phyloP scores from a whole-genome alignment of 352 stramenopile genomes.

The Pythium plurisporium region DNA sequence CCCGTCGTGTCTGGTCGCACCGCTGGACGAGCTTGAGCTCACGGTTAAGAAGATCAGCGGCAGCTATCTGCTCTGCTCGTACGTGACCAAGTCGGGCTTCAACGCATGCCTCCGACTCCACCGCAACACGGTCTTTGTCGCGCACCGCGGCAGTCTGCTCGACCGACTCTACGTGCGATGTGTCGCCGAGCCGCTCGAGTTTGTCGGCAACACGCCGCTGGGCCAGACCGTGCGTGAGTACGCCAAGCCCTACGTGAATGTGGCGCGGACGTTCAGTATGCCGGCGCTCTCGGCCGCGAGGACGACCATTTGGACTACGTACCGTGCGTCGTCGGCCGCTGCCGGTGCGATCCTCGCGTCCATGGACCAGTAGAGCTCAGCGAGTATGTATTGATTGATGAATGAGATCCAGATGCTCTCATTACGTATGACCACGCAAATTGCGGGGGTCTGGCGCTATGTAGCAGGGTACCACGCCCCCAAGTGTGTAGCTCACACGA shows the following conservation, averaged over 20 bases:
- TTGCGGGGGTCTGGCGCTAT: no score
- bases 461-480: no score
- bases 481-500: no score
- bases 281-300: conserved; percentile 61
- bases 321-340: conserved; percentile 60
- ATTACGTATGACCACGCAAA: no score
- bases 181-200: conserved; percentile 68
- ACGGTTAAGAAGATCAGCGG: conserved; percentile 79
- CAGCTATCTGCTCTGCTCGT: conserved; percentile 70
- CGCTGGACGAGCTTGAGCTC: conserved; percentile 68
- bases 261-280: conserved; percentile 64
- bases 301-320: conserved; percentile 67
- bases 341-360: conserved; percentile 52
- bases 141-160: conserved; percentile 60
- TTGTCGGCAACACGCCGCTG: conserved; percentile 58
- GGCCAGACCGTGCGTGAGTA: conserved; percentile 50
- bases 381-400: no score
- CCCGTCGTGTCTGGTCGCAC: conserved; percentile 56
- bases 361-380: conserved; percentile 34
- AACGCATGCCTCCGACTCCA: conserved; percentile 58
- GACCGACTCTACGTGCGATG: conserved; percentile 68
- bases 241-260: conserved; percentile 58
- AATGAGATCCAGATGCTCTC: no score
- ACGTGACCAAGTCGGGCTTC: conserved; percentile 63
- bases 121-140: conserved; percentile 76